Conservation (phyloP, 176 grass and related monocot genomes). For the Rhynchospora tenuis region DNA sequence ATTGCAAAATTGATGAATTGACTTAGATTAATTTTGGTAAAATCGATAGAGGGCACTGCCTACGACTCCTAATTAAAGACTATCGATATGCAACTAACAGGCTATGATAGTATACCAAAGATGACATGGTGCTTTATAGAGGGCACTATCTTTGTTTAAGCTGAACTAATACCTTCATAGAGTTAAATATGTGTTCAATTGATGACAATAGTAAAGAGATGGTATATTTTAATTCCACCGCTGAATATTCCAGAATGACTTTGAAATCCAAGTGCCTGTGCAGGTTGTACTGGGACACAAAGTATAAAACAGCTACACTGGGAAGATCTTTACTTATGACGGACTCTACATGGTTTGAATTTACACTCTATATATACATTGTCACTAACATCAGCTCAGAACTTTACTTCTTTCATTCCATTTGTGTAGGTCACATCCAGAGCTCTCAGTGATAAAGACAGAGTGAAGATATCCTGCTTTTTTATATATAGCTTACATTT, state of each 20-base stretch:
- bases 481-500: background rate
- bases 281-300: conserved; percentile 67
- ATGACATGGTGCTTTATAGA: no score
- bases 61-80: conserved; percentile 79
- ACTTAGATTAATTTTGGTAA: no score
- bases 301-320: conserved; percentile 56
- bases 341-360: conserved; percentile 74
- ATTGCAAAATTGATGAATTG: no score
- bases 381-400: background rate
- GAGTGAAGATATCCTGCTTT: conserved; percentile 47
- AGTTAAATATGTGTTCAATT: background rate
- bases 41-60: no score
- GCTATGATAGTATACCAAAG: no score
- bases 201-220: background rate
- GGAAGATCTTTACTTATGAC: conserved; percentile 82
- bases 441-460: conserved; percentile 44
- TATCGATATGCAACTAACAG: conserved; percentile 93
- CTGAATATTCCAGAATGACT: conserved; percentile 54
- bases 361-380: background rate
- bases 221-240: background rate
- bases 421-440: conserved; percentile 27
- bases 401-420: background rate
- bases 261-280: conserved; percentile 38
- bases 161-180: background rate
- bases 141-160: background rate